Evolutionary conservation across 2,329 filamentous ascomycete genomes (phyloP).

Genomic region (Blastomyces parvus): DNA sequence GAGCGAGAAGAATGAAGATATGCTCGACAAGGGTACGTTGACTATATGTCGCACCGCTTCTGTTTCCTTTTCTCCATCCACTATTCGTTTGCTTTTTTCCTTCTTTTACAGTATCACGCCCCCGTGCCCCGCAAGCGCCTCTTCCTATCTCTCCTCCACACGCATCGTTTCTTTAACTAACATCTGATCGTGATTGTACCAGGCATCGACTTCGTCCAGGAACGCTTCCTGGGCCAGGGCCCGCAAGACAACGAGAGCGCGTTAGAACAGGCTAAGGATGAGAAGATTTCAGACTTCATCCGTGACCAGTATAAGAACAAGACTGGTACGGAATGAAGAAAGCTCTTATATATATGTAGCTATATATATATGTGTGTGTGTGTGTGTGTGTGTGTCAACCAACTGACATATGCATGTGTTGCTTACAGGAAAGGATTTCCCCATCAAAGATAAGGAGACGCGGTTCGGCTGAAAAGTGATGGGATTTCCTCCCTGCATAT

Average conservation of each 20-base stretch:
- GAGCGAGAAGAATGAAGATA: conserved; percentile 73
- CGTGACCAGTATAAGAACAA: conserved; percentile 24
- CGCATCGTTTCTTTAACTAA: not conserved
- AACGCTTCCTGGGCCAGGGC: conserved; percentile 62
- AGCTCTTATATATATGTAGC: not conserved
- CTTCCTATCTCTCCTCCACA: not conserved
- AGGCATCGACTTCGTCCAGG: conserved; percentile 71
- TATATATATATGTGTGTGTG: not conserved
- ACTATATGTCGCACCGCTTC: not conserved
- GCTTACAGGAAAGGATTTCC: conserved; percentile 3
- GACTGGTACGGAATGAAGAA: conserved; percentile 4
- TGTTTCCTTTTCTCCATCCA: not conserved
- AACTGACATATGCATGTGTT: not conserved
- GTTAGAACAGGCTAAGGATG: conserved; percentile 70
- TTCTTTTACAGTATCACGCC: not conserved
- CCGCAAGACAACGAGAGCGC: conserved; percentile 63
- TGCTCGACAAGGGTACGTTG: conserved; percentile 64
- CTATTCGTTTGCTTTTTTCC: not conserved
- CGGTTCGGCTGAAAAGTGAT: not conserved
- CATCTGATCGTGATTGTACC: conserved; percentile 1
- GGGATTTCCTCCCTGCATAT: not conserved
- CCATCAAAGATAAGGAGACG: conserved; percentile 4
- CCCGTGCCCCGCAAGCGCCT: not conserved
- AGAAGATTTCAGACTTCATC: conserved; percentile 27
- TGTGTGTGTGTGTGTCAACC: not conserved